These are phyloP conservation scores for Solanum hybrid DNA, from an alignment of 305 asterid species.

Conservation along the genomic window DNA sequence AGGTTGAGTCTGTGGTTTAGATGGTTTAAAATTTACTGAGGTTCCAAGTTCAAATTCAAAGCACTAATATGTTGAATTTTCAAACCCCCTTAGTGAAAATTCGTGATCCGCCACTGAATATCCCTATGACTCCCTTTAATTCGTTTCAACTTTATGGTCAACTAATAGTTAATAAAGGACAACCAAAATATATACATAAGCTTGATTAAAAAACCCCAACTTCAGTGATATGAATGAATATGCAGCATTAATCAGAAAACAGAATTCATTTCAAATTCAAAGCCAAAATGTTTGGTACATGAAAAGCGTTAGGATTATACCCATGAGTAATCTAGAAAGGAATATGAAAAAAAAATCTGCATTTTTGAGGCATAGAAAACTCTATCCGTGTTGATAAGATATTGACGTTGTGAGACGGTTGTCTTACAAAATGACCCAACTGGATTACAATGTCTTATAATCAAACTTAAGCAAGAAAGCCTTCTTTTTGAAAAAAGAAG, in stretches of 20 bases:
- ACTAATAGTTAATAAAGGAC: not conserved
- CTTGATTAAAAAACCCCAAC: not conserved
- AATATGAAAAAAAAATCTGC: not conserved
- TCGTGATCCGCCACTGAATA: not conserved
- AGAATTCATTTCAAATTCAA: not conserved
- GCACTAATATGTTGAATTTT: not conserved
- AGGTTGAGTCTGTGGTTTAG: not conserved
- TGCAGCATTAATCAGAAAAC: not conserved
- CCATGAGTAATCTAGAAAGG: not conserved
- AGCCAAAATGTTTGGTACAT: not conserved
- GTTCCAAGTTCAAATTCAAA: not conserved
- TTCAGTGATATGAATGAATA: not conserved
- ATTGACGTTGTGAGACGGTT: not conserved
- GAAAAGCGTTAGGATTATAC: not conserved
- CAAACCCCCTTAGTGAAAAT: not conserved
- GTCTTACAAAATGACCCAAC: not conserved
- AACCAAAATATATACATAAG: not conserved
- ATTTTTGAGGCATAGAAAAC: not conserved
- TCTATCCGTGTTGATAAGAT: not conserved
- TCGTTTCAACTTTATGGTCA: not conserved
- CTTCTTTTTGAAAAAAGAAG: not conserved
- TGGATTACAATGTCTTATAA: not conserved
- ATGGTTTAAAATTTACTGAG: not conserved
- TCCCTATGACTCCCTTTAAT: not conserved
- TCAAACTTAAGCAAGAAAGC: not conserved